Evolutionary conservation across 495 filamentous ascomycete species (phyloP), one percentile per base, ranked within the genome.

Genomic region (Talaromyces stipitatus): DNA sequence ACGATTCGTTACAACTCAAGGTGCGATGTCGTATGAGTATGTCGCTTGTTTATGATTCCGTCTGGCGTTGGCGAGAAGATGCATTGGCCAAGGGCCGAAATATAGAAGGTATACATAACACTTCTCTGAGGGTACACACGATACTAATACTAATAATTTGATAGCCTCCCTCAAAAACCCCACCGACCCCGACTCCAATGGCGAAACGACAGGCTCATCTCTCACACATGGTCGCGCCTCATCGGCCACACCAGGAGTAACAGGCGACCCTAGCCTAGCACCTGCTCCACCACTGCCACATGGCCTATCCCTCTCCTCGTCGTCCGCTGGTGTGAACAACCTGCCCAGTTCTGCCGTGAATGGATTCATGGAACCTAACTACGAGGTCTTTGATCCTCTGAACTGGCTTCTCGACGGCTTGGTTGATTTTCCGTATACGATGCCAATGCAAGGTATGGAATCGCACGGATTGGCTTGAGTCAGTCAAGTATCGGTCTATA

Each of bases 11-110:
- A 50, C 85, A 91, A 70, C 75, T 97, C 14, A 92, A 90, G 69
- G 89, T 96, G 4, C 82, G 89, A 55, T 94, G 89, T 64, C 82
- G 91, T 9, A 91, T 92, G 82, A 95, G 90, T 69, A 92, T 97
- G 87, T 92, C 88, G 61, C 76, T 95, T 6, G 87, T 97, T 2
- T 96, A 87, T 66, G 91, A 97, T 71, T 90, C 87, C 3, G 90
- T 95, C 23, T 95, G 90, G 90, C 84, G 90, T 54, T 97, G 91
- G 91, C 79, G 91, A 57, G 90, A 95, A 64, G 87, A 91, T 68
- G 87, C 88, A 59, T 86, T 91, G 64, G 85, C 87, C 33, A 84
- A 87, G 67, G 88, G 85, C 7, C 79, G 88, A 18, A 89, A 85
- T 47, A 83, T 95, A 50, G 90, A 95, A 75, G 83, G 88, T 88